These are phyloP conservation scores for Russula foetens DNA, from an alignment of 768 basidiomycete genomes.

Conservation along the genomic window DNA sequence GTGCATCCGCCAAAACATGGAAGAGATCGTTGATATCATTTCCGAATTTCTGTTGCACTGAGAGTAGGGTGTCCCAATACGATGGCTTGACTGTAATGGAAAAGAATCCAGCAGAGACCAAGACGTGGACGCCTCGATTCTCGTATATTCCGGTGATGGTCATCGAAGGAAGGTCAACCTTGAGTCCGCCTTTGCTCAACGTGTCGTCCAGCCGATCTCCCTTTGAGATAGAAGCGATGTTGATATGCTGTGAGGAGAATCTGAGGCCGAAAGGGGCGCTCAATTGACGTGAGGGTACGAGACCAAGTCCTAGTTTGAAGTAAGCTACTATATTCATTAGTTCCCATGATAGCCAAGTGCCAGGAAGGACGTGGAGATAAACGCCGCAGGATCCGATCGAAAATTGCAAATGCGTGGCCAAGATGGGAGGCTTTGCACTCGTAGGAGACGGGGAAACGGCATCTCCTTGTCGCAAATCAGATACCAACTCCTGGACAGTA, in stretches of 20 bases:
- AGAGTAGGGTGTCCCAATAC: slow-evolving; percentile 76
- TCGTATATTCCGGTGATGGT: slow-evolving; percentile 54
- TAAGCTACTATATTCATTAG: slow-evolving; percentile 43
- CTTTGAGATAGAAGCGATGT: slow-evolving; percentile 43
- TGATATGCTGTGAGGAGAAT: slow-evolving; percentile 51
- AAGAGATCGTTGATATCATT: slow-evolving; percentile 82
- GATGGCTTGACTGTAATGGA: slow-evolving; percentile 69
- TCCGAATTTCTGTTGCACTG: slow-evolving; percentile 83
- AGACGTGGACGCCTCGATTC: slow-evolving; percentile 39
- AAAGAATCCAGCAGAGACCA: slow-evolving; percentile 60
- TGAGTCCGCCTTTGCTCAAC: slow-evolving; percentile 40
- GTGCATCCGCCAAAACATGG: slow-evolving; percentile 54
- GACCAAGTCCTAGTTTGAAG: slow-evolving; percentile 29
- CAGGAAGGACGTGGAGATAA: slow-evolving; percentile 77
- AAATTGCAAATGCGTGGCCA: slow-evolving; percentile 43
- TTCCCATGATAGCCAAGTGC: slow-evolving; percentile 80
- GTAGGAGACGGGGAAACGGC: neutral
- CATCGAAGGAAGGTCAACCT: slow-evolving; percentile 57
- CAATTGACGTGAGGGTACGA: slow-evolving; percentile 28
- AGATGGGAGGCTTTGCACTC: neutral
- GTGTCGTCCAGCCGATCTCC: slow-evolving; percentile 23
- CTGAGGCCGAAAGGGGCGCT: slow-evolving; percentile 54
- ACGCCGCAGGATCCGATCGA: slow-evolving; percentile 45
- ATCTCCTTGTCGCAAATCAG: slow-evolving; percentile 44
- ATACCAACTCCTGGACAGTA: slow-evolving; percentile 53